Base-by-base conservation (phyloP, 2,329 filamentous ascomycete species). In the Penicillium verrucosum region DNA sequence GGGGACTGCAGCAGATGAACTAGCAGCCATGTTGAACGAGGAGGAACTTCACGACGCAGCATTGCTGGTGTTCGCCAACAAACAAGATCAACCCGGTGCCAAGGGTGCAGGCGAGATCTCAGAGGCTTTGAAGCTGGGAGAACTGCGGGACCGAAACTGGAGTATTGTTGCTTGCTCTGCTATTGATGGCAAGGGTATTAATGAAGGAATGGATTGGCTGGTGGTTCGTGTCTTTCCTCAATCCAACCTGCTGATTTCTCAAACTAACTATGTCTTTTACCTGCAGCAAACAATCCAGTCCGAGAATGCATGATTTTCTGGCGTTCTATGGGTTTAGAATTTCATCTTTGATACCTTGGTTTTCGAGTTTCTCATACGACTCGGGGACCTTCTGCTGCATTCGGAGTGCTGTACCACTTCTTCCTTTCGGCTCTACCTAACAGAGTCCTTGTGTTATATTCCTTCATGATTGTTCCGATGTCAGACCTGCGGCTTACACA, bases 171-270 rank as follows among this genome's bases (percentile, higher is more conserved):
- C 92, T 23, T 99, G 94, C 76, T 96, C 90, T 64, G 94, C 94
- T 14, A 93, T 99, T 55, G 94, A 97, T 72, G 94, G 94, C 42
- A 89, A 89, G 69, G 94, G 94, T 73, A 90, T 99, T 43, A 90
- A 88, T 61, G 94, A 99, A 77, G 94, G 94, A 58, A 99, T 99
- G 94, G 94, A 99, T 77, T 99, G 94, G 94, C 81, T 99, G 72
- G 92, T 95, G 81, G 90, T 93, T 77, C 77, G 81, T 81, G 54
- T 47, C 37, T 16, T 42, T 45, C n/a, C 27, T 42, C 37, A 29
- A 43, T 61, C 59, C 68, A 54, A 67, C 41, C 7, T 30, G 14
- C n/a, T 42, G 21, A 14, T 44, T 18, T 47, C 50, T 54, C 23
- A n/a, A 30, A 34, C 54, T 45, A 52, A 51, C 21, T n/a, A 7